Conservation (phyloP, 2,329 filamentous ascomycete species). For the Fusarium sp. region DNA sequence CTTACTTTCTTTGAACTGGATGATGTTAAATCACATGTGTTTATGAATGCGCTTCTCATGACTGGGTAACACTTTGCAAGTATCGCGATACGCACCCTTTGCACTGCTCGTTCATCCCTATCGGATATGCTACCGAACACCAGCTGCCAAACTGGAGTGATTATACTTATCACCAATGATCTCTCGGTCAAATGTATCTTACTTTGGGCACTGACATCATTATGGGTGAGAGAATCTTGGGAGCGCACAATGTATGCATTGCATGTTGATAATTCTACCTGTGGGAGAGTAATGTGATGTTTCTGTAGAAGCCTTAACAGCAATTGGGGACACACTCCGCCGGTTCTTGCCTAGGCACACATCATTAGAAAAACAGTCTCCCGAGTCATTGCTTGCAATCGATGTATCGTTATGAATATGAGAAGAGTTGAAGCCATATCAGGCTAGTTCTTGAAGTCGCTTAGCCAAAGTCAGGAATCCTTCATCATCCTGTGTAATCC, state of each 20-base stretch:
- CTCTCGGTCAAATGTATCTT: neutral
- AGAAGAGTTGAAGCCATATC: neutral
- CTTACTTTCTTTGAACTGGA: neutral
- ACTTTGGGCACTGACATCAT: neutral
- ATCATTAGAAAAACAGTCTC: neutral
- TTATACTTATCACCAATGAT: neutral
- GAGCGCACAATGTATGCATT: no score
- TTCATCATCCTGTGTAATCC: slow-evolving; percentile 49
- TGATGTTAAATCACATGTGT: neutral
- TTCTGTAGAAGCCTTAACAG: neutral
- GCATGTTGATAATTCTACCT: neutral
- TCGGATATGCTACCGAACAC: neutral
- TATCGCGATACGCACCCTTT: neutral
- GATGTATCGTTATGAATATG: neutral
- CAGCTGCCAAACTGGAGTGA: neutral
- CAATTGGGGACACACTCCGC: no score
- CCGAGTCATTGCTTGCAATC: no score
- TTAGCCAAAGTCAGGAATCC: slow-evolving; percentile 49
- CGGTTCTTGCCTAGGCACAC: neutral
- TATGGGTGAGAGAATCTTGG: no score
- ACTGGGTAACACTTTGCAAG: neutral
- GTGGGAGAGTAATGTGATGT: neutral
- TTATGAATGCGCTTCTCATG: neutral
- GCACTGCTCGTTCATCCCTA: no score
- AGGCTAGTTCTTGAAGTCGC: slow-evolving; percentile 40